Evolutionary conservation across 2,329 filamentous ascomycete species (phyloP), one percentile per base, ranked within the genome.

Genomic region (Penicillium sp.): DNA sequence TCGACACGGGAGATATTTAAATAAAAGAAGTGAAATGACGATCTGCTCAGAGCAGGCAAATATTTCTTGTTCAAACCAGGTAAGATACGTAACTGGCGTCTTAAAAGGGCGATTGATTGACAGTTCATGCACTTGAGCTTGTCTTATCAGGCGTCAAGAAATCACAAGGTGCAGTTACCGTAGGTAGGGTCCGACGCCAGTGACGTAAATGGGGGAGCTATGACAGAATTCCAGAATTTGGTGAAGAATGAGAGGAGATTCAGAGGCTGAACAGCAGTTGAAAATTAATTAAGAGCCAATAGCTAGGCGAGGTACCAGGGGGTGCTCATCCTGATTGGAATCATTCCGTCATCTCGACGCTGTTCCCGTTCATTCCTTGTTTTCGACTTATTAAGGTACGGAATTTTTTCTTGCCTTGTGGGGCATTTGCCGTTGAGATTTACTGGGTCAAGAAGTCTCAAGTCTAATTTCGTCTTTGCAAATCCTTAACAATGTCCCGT

Each of bases 31-130:
- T 32, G 24, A 16, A 47, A 38, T 24, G 50, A 34, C 24, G 46
- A 56, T 41, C 32, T 29, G 42, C 46, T 42, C 4, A 39, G 48
- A 48, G 13, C 32, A 34, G 31, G 14, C 38, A 14, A 14, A 31
- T 10, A 11, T 42, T 53, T 48, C 45, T 32, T 42, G 44, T 11
- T 40, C 38, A n/a, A n/a, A 40, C 16, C 38, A 21, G 38, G 16
- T 43, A 14, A 22, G 50, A 50, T 63, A 63, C 59, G 59, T 63
- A 61, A 59, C 51, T 40, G 49, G 9, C 42, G 43, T 46, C 60
- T 53, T 4, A 58, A 63, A 62, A 14, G 44, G 62, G 62, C 41
- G 47, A 61, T 51, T 52, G 60, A 63, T 61, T 56, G 58, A 55
- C 60, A 45, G 32, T 27, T 52, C 27, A 21, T 36, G 41, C 39